Percentiles rank a stretch among this genome's conserved stretches.
Evolutionary conservation across 225 moss, liverwort and hornwort species (phyloP).

Genomic region (Polytrichum commune): DNA sequence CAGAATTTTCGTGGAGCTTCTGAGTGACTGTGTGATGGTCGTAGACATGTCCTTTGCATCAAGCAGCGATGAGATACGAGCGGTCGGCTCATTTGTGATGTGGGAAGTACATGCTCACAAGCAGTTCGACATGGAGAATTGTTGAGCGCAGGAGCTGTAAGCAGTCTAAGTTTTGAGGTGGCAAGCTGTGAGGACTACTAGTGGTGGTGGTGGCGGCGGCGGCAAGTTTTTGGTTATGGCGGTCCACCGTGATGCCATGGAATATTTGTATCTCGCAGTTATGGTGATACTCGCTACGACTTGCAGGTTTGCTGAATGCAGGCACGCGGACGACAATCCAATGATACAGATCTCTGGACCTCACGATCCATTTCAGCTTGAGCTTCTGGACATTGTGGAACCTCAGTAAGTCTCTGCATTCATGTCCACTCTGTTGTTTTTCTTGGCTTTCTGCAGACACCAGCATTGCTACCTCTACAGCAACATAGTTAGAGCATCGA

Average conservation of each 20-base stretch:
- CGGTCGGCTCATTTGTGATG: no score
- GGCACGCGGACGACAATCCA: constrained; percentile 9
- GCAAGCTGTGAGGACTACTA: no score
- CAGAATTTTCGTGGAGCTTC: no score
- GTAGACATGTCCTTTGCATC: no score
- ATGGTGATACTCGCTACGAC: constrained; percentile 15
- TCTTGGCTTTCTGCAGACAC: neutral
- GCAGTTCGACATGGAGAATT: no score
- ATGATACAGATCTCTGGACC: constrained; percentile 21
- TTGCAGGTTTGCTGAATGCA: constrained; percentile 23
- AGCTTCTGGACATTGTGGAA: constrained; percentile 29
- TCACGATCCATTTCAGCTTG: constrained; percentile 12
- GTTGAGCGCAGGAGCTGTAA: no score
- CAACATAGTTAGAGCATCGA: neutral
- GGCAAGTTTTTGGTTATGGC: no score
- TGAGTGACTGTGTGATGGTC: no score
- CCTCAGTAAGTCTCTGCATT: constrained; percentile 21
- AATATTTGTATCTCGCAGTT: constrained; percentile 10
- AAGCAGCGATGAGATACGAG: no score
- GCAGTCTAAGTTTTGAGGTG: no score
- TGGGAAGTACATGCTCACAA: no score
- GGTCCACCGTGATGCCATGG: constrained; percentile 8
- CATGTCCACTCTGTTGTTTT: neutral
- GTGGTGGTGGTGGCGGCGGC: no score
- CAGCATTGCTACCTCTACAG: neutral